These are phyloP conservation scores for Calycina herbarum DNA, from an alignment of 2,329 filamentous ascomycete species.

Conservation along the genomic window DNA sequence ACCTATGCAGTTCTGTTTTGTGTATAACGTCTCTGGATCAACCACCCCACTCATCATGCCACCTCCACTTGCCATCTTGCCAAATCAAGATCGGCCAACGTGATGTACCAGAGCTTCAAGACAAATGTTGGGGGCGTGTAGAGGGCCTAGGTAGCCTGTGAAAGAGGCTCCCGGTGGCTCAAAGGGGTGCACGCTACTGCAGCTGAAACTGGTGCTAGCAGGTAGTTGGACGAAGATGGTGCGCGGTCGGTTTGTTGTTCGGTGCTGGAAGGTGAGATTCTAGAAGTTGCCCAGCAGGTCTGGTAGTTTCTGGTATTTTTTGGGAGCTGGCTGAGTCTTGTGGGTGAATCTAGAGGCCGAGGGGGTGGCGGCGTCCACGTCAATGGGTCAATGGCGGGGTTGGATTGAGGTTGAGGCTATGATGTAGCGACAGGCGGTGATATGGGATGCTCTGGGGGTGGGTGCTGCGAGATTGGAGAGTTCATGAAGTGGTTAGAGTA, in stretches of 20 bases:
- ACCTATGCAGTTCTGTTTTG: slow-evolving; percentile 90
- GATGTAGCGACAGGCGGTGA: slow-evolving; percentile 1
- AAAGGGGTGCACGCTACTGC: neutral
- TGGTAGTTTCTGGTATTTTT: neutral
- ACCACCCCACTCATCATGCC: slow-evolving; percentile 51
- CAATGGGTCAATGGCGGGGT: slow-evolving; percentile 29
- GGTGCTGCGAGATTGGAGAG: neutral
- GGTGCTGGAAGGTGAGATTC: neutral
- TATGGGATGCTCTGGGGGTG: neutral
- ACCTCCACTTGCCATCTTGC: slow-evolving; percentile 35
- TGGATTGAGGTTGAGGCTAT: slow-evolving; percentile 5
- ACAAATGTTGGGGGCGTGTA: neutral
- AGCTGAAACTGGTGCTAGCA: neutral
- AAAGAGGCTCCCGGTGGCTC: neutral
- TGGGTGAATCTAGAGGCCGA: slow-evolving; percentile 3
- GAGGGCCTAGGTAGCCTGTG: neutral
- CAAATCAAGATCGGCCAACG: slow-evolving; percentile 10
- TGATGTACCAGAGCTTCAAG: neutral
- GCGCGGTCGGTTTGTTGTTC: neutral
- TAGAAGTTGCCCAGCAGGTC: neutral
- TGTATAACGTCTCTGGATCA: slow-evolving; percentile 90
- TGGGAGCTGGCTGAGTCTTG: neutral
- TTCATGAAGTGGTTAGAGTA: neutral
- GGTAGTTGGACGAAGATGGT: neutral
- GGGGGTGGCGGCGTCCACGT: neutral